A percentile compares a stretch with the other conserved stretches of the same genome.
phyloP scores from a whole-genome alignment of 164 flowering plant species.

The Kingdonia uniflora region DNA sequence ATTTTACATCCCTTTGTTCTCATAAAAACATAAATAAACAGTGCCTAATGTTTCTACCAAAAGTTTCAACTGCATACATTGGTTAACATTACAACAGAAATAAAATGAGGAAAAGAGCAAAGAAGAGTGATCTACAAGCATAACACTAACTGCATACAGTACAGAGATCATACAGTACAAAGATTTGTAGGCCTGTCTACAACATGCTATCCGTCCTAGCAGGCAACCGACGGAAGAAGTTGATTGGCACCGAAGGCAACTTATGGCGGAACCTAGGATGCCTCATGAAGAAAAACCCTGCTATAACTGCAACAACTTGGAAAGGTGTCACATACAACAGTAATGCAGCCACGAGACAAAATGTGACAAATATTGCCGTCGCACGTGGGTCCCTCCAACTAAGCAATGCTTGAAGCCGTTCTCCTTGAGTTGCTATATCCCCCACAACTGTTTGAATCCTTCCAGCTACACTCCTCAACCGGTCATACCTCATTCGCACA shows the following conservation, averaged over 20 bases:
- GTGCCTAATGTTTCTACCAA: no score
- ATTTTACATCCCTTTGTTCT: no score
- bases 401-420: conserved; percentile 46
- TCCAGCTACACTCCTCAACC: conserved; percentile 71
- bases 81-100: background rate
- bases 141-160: no score
- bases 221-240: conserved; percentile 89
- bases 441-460: conserved; percentile 71
- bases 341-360: conserved; percentile 59
- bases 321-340: conserved; percentile 69
- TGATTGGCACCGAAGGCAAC: conserved; percentile 63
- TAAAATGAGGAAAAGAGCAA: background rate
- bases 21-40: no score
- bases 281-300: conserved; percentile 69
- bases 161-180: no score
- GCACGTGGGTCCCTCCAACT: conserved; percentile 84
- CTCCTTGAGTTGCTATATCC: conserved; percentile 71
- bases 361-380: conserved; percentile 45
- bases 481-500: conserved; percentile 70
- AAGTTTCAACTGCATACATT: no score
- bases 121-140: no score
- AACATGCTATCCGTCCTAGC: conserved; percentile 82
- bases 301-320: conserved; percentile 54
- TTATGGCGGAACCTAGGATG: conserved; percentile 79
- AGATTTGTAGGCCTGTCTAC: conserved; percentile 19